Evolutionary conservation across 306 rosid species (phyloP), one percentile per base, ranked within the genome.

Genomic region (Quercus wislizeni): DNA sequence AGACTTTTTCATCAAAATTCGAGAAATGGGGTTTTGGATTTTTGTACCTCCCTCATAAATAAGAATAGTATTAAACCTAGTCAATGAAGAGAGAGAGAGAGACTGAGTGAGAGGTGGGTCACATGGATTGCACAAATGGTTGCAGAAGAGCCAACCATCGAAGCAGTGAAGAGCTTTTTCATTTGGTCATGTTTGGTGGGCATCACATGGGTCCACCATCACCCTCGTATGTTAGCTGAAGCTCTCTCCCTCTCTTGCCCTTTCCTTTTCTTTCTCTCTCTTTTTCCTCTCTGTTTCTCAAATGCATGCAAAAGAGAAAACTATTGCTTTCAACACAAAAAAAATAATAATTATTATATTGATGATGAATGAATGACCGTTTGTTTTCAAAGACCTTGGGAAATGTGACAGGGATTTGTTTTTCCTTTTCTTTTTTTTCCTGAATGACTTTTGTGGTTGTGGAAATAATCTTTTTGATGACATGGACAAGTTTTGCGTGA

Each of bases 191-290:
- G 79, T 71, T 80, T 78, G 85, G 85, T 80, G 85, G 69, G 72
- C 75, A 63, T 77, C 88, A 87, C 83, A 68, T 81, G 90, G 88
- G 80, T 76, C 84, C 83, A 82, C 77, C 78, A 30, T 78, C 82
- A 49, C 43, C 69, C 51, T 76, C 77, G 35, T 74, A 30, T 31
- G 31, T 82, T 41, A 41, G 46, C 46, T 38, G 46, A 7, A 38
- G 10, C 11, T 38, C 11, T 38, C 46, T 38, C 2, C 5, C 41
- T 33, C 43, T 28, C 73, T 4, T 38, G 54, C 76, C 55, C 83
- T 62, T 71, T 71, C 49, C 75, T 68, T 15, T 38, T 2, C 46
- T 38, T 8, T 38, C 46, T 41, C 74, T 79, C 25, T 27, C 17
- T 4, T 74, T 64, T 74, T 59, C 56, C 75, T 54, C 20, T 12